Percentiles rank a stretch among this genome's conserved stretches.
phyloP scores from a whole-genome alignment of 805 yeast genomes.

The Torulaspora franciscae region DNA sequence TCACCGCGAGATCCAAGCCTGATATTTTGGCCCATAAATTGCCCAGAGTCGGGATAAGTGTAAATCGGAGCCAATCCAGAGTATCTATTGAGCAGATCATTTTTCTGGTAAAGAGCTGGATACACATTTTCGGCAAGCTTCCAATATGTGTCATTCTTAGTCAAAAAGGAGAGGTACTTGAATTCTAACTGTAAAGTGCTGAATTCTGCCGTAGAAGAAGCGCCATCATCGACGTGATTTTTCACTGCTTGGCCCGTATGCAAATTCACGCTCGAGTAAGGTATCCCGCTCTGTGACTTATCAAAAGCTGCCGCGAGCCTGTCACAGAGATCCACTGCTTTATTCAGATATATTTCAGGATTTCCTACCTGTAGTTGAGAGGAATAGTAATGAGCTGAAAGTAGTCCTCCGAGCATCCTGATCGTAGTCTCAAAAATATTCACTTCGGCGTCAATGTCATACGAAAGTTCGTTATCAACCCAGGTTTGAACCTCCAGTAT shows the following conservation, averaged over 20 bases:
- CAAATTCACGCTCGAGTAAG: slow-evolving; percentile 74
- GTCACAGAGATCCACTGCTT: slow-evolving; percentile 76
- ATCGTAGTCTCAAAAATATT: slow-evolving; percentile 92
- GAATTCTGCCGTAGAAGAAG: slow-evolving; percentile 85
- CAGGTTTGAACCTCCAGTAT: slow-evolving; percentile 61
- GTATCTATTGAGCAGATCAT: slow-evolving; percentile 32
- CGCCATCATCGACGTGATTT: slow-evolving; percentile 66
- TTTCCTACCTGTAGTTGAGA: slow-evolving; percentile 40
- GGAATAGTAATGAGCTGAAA: slow-evolving; percentile 73
- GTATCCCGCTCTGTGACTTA: slow-evolving; percentile 56
- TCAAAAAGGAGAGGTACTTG: slow-evolving; percentile 71
- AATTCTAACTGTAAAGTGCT: slow-evolving; percentile 83
- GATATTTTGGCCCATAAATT: slow-evolving; percentile 57
- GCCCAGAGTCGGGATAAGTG: slow-evolving; percentile 69
- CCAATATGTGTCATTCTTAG: slow-evolving; percentile 81
- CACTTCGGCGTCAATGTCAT: slow-evolving; percentile 67
- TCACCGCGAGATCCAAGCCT: slow-evolving; percentile 90
- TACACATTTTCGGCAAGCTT: slow-evolving; percentile 68
- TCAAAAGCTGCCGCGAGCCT: slow-evolving; percentile 66
- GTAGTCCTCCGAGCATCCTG: slow-evolving; percentile 88
- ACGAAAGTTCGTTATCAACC: slow-evolving; percentile 65
- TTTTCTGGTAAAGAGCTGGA: slow-evolving; percentile 59
- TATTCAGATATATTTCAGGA: slow-evolving; percentile 59
- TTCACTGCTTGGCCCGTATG: slow-evolving; percentile 54
- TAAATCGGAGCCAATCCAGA: slow-evolving; percentile 83